Conservation (phyloP, 1,284 basidiomycete species). For the Ceraceosorus guamensis region DNA sequence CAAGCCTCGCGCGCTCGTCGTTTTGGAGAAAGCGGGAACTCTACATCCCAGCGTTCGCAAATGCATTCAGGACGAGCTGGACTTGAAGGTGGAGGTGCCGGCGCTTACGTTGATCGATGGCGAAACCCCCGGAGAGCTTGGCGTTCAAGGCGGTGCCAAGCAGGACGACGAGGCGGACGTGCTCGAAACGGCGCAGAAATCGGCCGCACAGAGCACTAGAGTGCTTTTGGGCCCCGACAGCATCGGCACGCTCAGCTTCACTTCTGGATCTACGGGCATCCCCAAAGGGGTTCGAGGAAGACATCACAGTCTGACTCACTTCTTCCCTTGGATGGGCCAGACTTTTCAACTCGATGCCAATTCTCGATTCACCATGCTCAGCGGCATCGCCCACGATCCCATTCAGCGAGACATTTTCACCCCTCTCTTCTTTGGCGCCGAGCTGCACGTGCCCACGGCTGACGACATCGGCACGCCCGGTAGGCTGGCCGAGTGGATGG, state of each 20-base stretch:
- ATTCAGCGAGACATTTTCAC: slow-evolving; percentile 99
- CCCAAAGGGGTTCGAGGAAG: slow-evolving; percentile 94
- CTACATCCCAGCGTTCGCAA: slow-evolving; percentile 76
- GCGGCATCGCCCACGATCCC: slow-evolving; percentile 97
- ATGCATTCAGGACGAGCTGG: slow-evolving; percentile 70
- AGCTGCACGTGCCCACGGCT: slow-evolving; percentile 89
- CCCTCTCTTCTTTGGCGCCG: slow-evolving; percentile 91
- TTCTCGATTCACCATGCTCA: slow-evolving; percentile 95
- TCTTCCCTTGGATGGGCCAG: slow-evolving; percentile 99
- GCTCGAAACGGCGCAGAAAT: slow-evolving; percentile 53
- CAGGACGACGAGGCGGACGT: slow-evolving; percentile 48
- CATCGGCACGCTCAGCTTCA: slow-evolving; percentile 90
- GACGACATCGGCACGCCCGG: slow-evolving; percentile 98
- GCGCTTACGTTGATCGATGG: slow-evolving; percentile 64
- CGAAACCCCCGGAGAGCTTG: neutral
- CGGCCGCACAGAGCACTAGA: slow-evolving; percentile 56
- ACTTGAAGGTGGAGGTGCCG: slow-evolving; percentile 84
- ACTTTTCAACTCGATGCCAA: slow-evolving; percentile 68
- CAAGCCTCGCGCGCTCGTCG: slow-evolving; percentile 81
- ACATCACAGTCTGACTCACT: slow-evolving; percentile 94
- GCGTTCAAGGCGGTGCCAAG: slow-evolving; percentile 60
- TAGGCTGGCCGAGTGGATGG: slow-evolving; percentile 97
- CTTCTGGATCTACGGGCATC: slow-evolving; percentile 93
- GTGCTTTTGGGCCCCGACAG: slow-evolving; percentile 88
- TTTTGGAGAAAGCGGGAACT: slow-evolving; percentile 81